Base-by-base conservation (phyloP, 495 filamentous ascomycete species). In the Entonaema liquescens region DNA sequence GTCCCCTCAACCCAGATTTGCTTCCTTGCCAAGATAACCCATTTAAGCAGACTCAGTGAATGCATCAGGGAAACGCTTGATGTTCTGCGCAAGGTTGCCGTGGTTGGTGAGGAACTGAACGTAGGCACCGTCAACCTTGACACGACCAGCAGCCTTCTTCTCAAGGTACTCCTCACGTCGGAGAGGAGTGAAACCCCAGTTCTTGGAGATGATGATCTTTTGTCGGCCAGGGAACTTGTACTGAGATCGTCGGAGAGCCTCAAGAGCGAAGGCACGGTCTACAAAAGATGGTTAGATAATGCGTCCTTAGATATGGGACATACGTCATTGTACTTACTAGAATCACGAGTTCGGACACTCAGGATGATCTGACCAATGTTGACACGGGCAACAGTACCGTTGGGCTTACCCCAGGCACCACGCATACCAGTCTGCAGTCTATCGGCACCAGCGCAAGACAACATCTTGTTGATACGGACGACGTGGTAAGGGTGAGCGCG, bases 401-500 rank as follows among this genome's bases (percentile, higher is more conserved):
- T 94, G 83, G 95, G 95, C 90, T 99, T 99, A 81, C 95, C 95
- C 89, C 92, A 99, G 72, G 95, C 95, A 89, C 95, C 95, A 90
- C 95, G 95, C 95, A 99, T 99, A 85, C 95, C 95, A 70, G 95
- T 98, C 84, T 99, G 95, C 79, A 99, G 89, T 89, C 95, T 90
- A 98, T 99, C 95, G 89, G 95, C 95, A 85, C 95, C 95, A 77
- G 95, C 95, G 83, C 95, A 98, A 72, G 95, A 98, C 91, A 99
- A 92, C 95, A 99, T 98, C 89, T 99, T 99, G 92, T 99, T 99
- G 93, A 99, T 99, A 84, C 95, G 95, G 87, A 98, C 89, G 84
- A 98, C 95, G 87, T 99, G 95, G 93, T 92, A 97, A 69, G 95
- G 95, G 89, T 98, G 95, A 77, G 93, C 95, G 81, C 95, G 95